Percentiles rank a stretch among this genome's conserved stretches.
These are phyloP conservation scores for Stemphylium beticola DNA, from an alignment of 2,329 filamentous ascomycete species.

Conservation along the genomic window DNA sequence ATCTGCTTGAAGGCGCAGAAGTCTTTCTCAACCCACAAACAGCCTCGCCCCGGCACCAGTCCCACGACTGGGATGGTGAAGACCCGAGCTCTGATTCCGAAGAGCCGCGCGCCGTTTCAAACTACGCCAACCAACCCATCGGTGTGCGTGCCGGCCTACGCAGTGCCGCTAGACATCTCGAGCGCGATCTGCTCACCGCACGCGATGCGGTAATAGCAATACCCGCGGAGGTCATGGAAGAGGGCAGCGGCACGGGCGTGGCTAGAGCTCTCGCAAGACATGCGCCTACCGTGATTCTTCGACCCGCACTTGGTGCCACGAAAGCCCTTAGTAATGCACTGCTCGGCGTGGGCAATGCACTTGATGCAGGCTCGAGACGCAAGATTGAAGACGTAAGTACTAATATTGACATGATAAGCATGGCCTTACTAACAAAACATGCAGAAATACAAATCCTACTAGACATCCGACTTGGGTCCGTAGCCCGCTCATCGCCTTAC, in stretches of 20 bases:
- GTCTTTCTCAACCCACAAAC: conserved; percentile 66
- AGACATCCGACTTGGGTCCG: neutral
- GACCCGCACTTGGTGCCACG: conserved; percentile 87
- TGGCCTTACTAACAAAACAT: neutral
- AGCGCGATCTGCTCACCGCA: conserved; percentile 84
- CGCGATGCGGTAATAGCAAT: conserved; percentile 94
- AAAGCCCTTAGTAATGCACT: conserved; percentile 89
- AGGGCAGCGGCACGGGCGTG: conserved; percentile 78
- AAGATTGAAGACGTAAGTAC: conserved; percentile 85
- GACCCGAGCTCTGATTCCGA: conserved; percentile 71
- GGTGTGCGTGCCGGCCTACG: conserved; percentile 85
- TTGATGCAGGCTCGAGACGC: conserved; percentile 82
- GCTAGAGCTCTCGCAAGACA: conserved; percentile 78
- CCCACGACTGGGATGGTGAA: conserved; percentile 55
- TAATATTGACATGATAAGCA: neutral
- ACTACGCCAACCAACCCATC: conserved; percentile 93
- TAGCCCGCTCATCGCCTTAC: neutral
- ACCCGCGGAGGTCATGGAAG: conserved; percentile 88
- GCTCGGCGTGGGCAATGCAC: conserved; percentile 87
- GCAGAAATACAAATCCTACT: conserved; percentile 18
- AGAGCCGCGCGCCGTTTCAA: conserved; percentile 78
- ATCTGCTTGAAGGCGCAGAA: conserved; percentile 88
- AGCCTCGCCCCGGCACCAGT: conserved; percentile 23
- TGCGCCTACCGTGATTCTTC: conserved; percentile 90
- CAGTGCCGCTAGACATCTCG: conserved; percentile 80